A percentile compares a stretch with the other conserved stretches of the same genome.
Conservation (phyloP, 139 green algal genomes). For the Picochlorum sp. region DNA sequence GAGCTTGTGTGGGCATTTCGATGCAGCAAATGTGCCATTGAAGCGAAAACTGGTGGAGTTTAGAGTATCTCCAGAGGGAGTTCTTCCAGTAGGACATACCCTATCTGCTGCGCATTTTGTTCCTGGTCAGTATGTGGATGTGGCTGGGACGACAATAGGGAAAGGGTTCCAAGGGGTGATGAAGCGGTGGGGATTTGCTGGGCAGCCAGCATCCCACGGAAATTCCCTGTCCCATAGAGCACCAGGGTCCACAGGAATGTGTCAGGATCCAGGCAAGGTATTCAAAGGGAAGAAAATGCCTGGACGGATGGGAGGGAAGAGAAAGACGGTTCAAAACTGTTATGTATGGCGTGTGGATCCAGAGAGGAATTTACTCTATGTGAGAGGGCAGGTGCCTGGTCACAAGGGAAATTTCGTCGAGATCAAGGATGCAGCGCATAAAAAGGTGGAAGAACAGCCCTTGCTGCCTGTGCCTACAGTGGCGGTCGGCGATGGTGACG, state of each 20-base stretch:
- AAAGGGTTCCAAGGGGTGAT: constrained; percentile 96
- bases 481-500: not conserved
- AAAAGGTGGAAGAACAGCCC: constrained; percentile 31
- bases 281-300: constrained; percentile 99
- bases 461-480: constrained; percentile 21
- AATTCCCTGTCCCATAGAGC: constrained; percentile 69
- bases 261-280: constrained; percentile 74
- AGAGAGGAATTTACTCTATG: constrained; percentile 82
- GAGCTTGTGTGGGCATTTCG: constrained; percentile 21
- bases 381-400: constrained; percentile 86
- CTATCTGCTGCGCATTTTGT: constrained; percentile 80
- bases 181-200: constrained; percentile 87
- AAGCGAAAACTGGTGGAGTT: constrained; percentile 84
- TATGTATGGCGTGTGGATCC: constrained; percentile 75
- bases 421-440: constrained; percentile 60
- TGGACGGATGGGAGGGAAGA: constrained; percentile 80
- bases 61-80: constrained; percentile 62
- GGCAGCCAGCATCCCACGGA: constrained; percentile 83
- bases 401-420: constrained; percentile 71
- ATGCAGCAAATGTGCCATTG: constrained; percentile 36
- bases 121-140: constrained; percentile 88
- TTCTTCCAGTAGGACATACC: constrained; percentile 75
- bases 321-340: constrained; percentile 64
- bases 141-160: constrained; percentile 79
- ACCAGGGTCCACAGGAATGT: constrained; percentile 48